phyloP scores from a whole-genome alignment of 2,329 filamentous ascomycete species.

The Scytalidium lignicola region DNA sequence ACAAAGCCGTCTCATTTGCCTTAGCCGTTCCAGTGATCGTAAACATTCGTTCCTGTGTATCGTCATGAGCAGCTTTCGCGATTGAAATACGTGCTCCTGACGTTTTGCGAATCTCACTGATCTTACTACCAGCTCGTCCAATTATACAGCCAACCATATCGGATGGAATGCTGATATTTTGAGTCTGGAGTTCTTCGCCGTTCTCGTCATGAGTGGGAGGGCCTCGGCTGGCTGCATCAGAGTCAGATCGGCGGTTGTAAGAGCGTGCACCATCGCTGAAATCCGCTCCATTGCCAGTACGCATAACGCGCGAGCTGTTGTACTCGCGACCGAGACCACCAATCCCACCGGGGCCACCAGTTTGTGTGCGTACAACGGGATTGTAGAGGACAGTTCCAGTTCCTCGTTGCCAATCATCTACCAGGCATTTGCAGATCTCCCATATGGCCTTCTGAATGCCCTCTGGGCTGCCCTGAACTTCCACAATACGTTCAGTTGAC shows the following conservation, averaged over 20 bases:
- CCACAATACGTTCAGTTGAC: slow-evolving; percentile 95
- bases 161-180: slow-evolving; percentile 98
- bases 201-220: slow-evolving; percentile 91
- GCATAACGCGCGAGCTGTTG: slow-evolving; percentile 69
- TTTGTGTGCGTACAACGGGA: slow-evolving; percentile 82
- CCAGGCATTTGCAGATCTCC: slow-evolving; percentile 98
- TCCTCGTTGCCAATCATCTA: slow-evolving; percentile 96
- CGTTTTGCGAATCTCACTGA: slow-evolving; percentile 96
- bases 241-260: slow-evolving; percentile 76
- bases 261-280: slow-evolving; percentile 79
- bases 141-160: slow-evolving; percentile 99
- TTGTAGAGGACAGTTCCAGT: slow-evolving; percentile 98
- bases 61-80: slow-evolving; percentile 91
- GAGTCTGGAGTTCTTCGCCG: slow-evolving; percentile 94
- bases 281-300: slow-evolving; percentile 94
- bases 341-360: slow-evolving; percentile 40
- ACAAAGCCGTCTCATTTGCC: slow-evolving; percentile 93
- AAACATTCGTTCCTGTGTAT: slow-evolving; percentile 98
- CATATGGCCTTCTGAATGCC: slow-evolving; percentile 94
- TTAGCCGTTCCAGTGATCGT: slow-evolving; percentile 95
- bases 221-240: slow-evolving; percentile 73
- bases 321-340: slow-evolving; percentile 47
- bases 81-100: slow-evolving; percentile 97
- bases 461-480: slow-evolving; percentile 90
- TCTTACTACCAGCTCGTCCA: slow-evolving; percentile 90